A percentile compares a stretch with the other conserved stretches of the same genome.
phyloP scores from a whole-genome alignment of 345 rosid genomes.

The Eucalyptus pauciflora region DNA sequence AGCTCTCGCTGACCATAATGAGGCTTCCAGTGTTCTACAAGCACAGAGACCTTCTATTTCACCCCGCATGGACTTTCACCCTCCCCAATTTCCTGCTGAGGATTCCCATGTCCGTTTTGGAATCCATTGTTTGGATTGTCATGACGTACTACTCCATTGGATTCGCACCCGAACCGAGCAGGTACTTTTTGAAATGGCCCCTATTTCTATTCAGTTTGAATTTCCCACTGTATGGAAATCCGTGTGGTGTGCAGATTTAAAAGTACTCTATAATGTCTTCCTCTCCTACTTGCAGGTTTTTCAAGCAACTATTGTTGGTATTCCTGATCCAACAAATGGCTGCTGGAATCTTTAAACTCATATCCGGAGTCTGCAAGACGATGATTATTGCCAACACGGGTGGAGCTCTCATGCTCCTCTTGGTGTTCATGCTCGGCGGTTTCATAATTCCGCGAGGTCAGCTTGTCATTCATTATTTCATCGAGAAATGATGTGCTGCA shows the following conservation, averaged over 20 bases:
- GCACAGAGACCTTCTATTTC: conserved; percentile 79
- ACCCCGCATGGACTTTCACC: conserved; percentile 82
- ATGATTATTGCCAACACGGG: conserved; percentile 81
- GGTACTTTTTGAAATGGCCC: conserved; percentile 13
- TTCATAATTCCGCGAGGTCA: conserved; percentile 68
- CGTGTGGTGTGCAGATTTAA: background rate
- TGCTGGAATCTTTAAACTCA: conserved; percentile 54
- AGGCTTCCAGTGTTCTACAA: conserved; percentile 89
- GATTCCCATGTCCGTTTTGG: conserved; percentile 66
- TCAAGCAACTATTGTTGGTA: conserved; percentile 59
- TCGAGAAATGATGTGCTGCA: background rate
- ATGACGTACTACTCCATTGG: conserved; percentile 62
- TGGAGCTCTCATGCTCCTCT: conserved; percentile 56
- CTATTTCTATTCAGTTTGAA: background rate
- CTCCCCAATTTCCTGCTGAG: conserved; percentile 54
- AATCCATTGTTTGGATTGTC: conserved; percentile 52
- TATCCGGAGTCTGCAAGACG: conserved; percentile 59
- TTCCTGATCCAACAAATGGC: conserved; percentile 86
- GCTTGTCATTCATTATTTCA: background rate
- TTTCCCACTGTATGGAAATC: background rate
- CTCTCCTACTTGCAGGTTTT: conserved; percentile 40
- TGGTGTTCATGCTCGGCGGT: conserved; percentile 78
- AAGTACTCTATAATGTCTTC: background rate
- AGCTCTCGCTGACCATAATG: conserved; percentile 53
- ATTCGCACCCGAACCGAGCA: conserved; percentile 64